phyloP scores from a whole-genome alignment of 2,329 filamentous ascomycete species.

The Neofusicoccum ribis region DNA sequence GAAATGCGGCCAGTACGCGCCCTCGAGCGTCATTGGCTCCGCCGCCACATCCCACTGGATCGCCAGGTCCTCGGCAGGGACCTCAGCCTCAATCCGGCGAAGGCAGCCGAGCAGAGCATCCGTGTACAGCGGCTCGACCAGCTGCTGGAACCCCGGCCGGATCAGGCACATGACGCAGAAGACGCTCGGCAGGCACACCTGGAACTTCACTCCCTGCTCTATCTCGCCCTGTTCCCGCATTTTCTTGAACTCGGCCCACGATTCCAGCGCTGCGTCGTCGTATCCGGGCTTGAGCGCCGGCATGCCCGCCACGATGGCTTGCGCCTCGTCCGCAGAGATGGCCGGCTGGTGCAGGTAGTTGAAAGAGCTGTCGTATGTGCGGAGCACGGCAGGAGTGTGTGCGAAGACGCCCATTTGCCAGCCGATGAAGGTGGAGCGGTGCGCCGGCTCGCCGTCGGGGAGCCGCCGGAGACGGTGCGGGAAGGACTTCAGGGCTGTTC shows the following conservation, averaged over 20 bases:
- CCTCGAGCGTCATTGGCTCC: conserved; percentile 36
- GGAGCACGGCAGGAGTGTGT: conserved; percentile 1
- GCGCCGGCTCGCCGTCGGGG: conserved; percentile 24
- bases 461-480: conserved; percentile 22
- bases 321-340: not conserved
- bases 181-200: conserved; percentile 35
- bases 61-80: conserved; percentile 35
- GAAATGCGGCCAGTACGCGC: conserved; percentile 22
- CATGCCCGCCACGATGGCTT: conserved; percentile 11
- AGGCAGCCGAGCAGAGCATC: conserved; percentile 31
- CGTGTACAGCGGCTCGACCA: conserved; percentile 36
- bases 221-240: conserved; percentile 33
- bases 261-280: conserved; percentile 34
- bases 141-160: conserved; percentile 27
- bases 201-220: conserved; percentile 29
- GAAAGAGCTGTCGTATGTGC: not conserved
- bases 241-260: conserved; percentile 33
- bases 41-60: conserved; percentile 38
- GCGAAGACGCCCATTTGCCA: conserved; percentile 20
- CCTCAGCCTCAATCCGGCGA: conserved; percentile 29
- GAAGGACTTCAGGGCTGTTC: not conserved
- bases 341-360: not conserved
- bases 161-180: conserved; percentile 21
- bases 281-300: conserved; percentile 30
- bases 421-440: conserved; percentile 20